Evolutionary conservation across 306 rosid genomes (phyloP).

Genomic region (Macrotyloma uniflorum): DNA sequence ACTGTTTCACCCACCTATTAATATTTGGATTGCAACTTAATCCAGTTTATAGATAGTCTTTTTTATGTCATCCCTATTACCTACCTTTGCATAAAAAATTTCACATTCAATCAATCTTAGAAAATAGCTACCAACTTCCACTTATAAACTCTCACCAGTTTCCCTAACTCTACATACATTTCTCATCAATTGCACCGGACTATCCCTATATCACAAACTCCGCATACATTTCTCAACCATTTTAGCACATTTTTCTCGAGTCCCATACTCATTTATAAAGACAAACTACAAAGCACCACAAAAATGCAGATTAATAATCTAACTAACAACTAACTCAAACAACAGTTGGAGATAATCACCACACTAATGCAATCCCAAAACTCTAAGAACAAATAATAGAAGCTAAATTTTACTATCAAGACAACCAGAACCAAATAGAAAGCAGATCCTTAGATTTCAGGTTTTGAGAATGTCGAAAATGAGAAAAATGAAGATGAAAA

Average conservation of each 20-base stretch:
- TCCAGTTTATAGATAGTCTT: too few relatives aligned
- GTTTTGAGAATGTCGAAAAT: neutral
- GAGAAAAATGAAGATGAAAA: neutral
- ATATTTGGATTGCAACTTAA: too few relatives aligned
- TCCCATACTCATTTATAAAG: neutral
- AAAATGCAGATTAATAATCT: neutral
- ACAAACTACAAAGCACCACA: neutral
- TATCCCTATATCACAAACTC: neutral
- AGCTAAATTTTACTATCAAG: neutral
- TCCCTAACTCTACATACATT: too few relatives aligned
- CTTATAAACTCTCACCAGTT: neutral
- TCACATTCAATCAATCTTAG: neutral
- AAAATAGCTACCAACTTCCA: neutral
- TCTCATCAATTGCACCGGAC: too few relatives aligned
- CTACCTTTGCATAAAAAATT: neutral
- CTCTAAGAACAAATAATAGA: neutral
- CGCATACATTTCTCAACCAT: neutral
- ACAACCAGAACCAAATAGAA: neutral
- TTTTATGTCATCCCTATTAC: neutral
- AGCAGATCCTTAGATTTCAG: neutral
- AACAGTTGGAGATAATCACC: neutral
- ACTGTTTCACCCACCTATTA: too few relatives aligned
- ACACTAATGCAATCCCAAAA: neutral
- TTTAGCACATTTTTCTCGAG: neutral
- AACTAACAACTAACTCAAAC: neutral